These are phyloP conservation scores for Stemphylium beticola DNA, from an alignment of 2,329 filamentous ascomycete genomes.

Conservation along the genomic window DNA sequence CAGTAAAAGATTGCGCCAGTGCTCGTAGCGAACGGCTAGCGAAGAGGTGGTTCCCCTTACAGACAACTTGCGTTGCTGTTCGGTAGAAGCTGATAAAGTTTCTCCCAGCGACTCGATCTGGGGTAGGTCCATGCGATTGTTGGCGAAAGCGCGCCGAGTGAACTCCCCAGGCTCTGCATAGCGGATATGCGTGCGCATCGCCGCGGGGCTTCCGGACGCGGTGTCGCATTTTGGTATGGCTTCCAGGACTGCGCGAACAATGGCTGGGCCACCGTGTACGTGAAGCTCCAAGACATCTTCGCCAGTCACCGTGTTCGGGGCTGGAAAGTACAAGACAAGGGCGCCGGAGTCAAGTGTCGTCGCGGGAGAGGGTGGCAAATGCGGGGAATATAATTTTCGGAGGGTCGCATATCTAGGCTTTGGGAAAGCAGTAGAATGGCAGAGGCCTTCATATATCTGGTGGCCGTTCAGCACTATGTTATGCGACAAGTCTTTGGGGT, in stretches of 20 bases:
- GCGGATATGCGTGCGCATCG: slow-evolving; percentile 60
- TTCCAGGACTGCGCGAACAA: slow-evolving; percentile 81
- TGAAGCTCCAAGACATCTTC: slow-evolving; percentile 93
- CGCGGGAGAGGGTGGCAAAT: slow-evolving; percentile 45
- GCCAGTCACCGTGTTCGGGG: slow-evolving; percentile 83
- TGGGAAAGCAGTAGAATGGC: slow-evolving; percentile 61
- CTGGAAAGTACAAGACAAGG: slow-evolving; percentile 81
- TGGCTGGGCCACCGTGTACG: slow-evolving; percentile 89
- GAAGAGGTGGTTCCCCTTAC: slow-evolving; percentile 75
- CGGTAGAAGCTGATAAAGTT: slow-evolving; percentile 72
- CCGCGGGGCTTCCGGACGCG: slow-evolving; percentile 5
- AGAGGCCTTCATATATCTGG: slow-evolving; percentile 70
- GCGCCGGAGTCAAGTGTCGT: slow-evolving; percentile 75
- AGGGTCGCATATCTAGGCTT: slow-evolving; percentile 71
- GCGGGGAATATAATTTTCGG: slow-evolving; percentile 73
- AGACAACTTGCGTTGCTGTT: slow-evolving; percentile 88
- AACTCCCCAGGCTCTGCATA: slow-evolving; percentile 97
- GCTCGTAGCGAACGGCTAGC: slow-evolving; percentile 78
- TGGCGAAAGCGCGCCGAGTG: slow-evolving; percentile 88
- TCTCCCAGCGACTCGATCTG: slow-evolving; percentile 74
- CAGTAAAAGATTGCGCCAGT: slow-evolving; percentile 78
- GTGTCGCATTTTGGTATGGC: slow-evolving; percentile 68
- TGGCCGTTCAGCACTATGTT: background rate
- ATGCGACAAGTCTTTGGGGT: background rate
- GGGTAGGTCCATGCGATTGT: slow-evolving; percentile 81